Base-by-base conservation (phyloP, 2,329 filamentous ascomycete species). In the Clonostachys solani region DNA sequence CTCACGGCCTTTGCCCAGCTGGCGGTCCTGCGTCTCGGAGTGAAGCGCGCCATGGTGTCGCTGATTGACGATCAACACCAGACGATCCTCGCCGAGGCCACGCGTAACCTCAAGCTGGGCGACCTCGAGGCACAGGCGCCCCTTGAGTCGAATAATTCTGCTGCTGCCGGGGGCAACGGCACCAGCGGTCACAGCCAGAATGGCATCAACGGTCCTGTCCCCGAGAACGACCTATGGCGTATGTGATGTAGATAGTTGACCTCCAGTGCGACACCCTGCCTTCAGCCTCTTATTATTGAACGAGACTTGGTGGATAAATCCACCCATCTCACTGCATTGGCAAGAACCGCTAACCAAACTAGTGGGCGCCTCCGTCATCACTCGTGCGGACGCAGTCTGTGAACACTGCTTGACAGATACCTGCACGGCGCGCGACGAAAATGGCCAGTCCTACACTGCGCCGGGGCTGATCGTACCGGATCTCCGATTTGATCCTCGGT, bases 11-110 rank as follows among this genome's bases (percentile, higher is more conserved):
- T 75, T 47, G 72, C 75, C 5, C 77, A 81, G 56, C 63, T 81
- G 19, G 71, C 69, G 33, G 65, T 75, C 10, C 65, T 79, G 47
- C 65, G 75, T 1, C 62, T 78, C 38, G 63, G 68, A 15, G 68
- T 68, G 29, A 69, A 73, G 50, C 68, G 76, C 36, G 68, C 66
- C 40, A 70, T 80, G 60, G 68, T 80, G 18, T 74, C 73, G 44
- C 59, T 80, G 16, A 69, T 77, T 45, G 72, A 74, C 50, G 58
- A 60, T 6, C 59, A 63, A 4, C 65, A 62, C 12, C 73, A 79
- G 59, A 77, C 73, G 47, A 69, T 80, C 43, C 65, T 80, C 40
- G 74, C 74, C 36, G 76, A 80, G 53, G 71, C 72, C 9, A 78
- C 76, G 2, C 66, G 65, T 42, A 71, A 67, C 2, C 52, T 76